These are phyloP conservation scores for Coemansia sp. DNA, from an alignment of 192 early-diverging fungal species.

Conservation along the genomic window DNA sequence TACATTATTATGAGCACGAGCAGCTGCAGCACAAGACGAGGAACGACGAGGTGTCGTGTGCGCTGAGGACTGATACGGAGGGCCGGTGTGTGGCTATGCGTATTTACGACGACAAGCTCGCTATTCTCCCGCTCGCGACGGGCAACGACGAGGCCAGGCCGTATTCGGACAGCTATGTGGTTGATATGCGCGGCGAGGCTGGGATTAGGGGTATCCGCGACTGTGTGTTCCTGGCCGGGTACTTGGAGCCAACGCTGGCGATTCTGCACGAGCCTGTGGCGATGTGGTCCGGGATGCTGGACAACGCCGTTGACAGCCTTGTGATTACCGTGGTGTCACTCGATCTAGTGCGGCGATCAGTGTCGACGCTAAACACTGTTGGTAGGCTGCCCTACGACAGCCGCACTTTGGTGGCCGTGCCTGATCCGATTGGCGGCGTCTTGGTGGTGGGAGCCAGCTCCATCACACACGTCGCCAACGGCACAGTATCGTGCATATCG, in stretches of 20 bases:
- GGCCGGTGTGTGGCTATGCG: conserved; percentile 84
- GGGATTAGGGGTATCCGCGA: conserved; percentile 81
- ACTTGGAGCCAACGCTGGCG: conserved; percentile 90
- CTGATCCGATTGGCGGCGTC: conserved; percentile 83
- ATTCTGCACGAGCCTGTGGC: conserved; percentile 85
- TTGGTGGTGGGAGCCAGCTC: conserved; percentile 78
- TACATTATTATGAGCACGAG: conserved; percentile 96
- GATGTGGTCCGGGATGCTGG: conserved; percentile 82
- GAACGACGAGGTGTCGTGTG: conserved; percentile 33
- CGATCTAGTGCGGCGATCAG: conserved; percentile 68
- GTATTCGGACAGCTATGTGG: conserved; percentile 71
- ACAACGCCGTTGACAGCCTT: conserved; percentile 62
- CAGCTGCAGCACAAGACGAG: conserved; percentile 72
- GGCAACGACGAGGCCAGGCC: conserved; percentile 42
- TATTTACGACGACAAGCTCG: conserved; percentile 87
- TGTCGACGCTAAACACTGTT: conserved; percentile 81
- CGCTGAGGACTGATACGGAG: conserved; percentile 76
- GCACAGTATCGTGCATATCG: conserved; percentile 54
- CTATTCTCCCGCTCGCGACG: conserved; percentile 84
- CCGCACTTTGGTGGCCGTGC: conserved; percentile 67
- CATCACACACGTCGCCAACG: conserved; percentile 84
- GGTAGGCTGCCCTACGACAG: conserved; percentile 83
- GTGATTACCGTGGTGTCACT: conserved; percentile 83
- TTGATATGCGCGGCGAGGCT: conserved; percentile 63
- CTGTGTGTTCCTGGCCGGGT: conserved; percentile 87